Percentiles rank a stretch among this genome's conserved stretches.
Evolutionary conservation across 169 alveolate species (phyloP).

Genomic region (Eimeria acervulina): DNA sequence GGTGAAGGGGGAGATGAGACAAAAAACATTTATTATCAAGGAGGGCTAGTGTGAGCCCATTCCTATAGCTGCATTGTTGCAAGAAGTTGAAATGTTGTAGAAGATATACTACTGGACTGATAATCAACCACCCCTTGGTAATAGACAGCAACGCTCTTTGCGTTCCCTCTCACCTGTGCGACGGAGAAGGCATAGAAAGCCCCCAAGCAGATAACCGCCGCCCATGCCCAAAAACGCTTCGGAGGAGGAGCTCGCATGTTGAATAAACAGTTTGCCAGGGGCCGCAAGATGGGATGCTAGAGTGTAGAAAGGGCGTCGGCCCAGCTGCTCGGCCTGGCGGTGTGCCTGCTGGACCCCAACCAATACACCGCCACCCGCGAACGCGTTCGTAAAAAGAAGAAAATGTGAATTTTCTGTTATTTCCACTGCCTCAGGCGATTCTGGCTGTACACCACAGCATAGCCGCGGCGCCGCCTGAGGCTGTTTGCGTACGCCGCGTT

Average conservation of each 20-base stretch:
- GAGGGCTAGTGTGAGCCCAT: not conserved
- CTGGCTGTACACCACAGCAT: not conserved
- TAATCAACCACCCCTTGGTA: not conserved
- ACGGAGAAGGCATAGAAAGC: not conserved
- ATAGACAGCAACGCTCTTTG: not conserved
- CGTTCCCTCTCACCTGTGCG: constrained; percentile 12
- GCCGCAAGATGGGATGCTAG: not conserved
- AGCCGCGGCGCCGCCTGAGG: not conserved
- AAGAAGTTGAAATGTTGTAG: not conserved
- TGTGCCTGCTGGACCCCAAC: not conserved
- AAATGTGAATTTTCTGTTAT: not conserved
- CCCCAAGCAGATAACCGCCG: not conserved
- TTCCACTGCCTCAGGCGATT: not conserved
- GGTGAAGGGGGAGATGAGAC: not conserved
- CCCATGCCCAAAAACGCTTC: not conserved
- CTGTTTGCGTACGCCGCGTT: not conserved
- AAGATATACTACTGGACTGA: not conserved
- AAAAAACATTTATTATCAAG: not conserved
- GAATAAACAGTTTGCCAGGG: not conserved
- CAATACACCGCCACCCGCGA: not conserved
- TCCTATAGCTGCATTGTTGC: not conserved
- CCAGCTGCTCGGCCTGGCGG: constrained; percentile 2
- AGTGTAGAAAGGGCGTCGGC: not conserved
- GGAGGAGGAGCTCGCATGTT: not conserved
- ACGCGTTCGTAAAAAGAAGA: not conserved